Evolutionary conservation across 805 yeast genomes (phyloP).

Genomic region (Starmerella apicola): DNA sequence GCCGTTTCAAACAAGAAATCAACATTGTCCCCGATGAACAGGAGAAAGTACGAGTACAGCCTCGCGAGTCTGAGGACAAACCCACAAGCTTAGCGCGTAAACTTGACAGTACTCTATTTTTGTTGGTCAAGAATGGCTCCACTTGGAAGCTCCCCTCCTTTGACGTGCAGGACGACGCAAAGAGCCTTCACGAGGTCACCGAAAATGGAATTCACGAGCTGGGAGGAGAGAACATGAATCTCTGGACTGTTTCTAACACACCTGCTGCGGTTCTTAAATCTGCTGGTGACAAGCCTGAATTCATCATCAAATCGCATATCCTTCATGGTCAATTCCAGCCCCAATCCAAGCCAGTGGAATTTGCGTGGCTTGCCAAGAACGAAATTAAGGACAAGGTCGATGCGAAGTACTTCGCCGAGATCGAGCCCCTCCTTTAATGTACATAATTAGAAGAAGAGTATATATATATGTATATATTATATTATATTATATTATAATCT

Average conservation of each 20-base stretch:
- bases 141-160: constrained; percentile 78
- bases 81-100: constrained; percentile 61
- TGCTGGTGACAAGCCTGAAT: constrained; percentile 37
- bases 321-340: constrained; percentile 65
- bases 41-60: constrained; percentile 53
- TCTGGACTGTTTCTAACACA: constrained; percentile 81
- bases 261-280: constrained; percentile 61
- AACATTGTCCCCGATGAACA: constrained; percentile 61
- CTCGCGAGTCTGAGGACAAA: constrained; percentile 62
- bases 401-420: constrained; percentile 36
- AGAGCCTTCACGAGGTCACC: constrained; percentile 51
- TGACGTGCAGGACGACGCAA: constrained; percentile 33
- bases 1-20: constrained; percentile 67
- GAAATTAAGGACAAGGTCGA: constrained; percentile 51
- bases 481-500: background rate
- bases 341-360: constrained; percentile 35
- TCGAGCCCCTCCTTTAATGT: constrained; percentile 15
- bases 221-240: constrained; percentile 68
- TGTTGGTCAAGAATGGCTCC: constrained; percentile 40
- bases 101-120: constrained; percentile 66
- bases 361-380: constrained; percentile 73
- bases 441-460: constrained; percentile 1
- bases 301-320: constrained; percentile 74
- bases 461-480: background rate
- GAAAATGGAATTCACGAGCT: constrained; percentile 55